phyloP scores from a whole-genome alignment of 306 rosid genomes.

The Lotus japonicus region DNA sequence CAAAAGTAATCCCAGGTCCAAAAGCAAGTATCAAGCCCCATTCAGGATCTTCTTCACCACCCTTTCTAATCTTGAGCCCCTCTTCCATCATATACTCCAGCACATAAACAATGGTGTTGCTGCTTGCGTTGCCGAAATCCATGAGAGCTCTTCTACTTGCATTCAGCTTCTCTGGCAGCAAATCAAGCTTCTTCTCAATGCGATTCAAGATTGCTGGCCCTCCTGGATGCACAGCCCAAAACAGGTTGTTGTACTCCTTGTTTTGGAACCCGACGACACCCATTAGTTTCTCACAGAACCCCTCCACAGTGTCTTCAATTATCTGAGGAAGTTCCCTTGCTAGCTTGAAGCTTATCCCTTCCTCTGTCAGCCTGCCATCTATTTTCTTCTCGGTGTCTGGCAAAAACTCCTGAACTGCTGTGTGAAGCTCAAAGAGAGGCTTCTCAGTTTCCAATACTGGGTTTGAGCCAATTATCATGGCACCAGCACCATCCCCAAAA shows the following conservation, averaged over 20 bases:
- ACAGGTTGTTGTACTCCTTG: constrained; percentile 55
- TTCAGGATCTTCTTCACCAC: constrained; percentile 34
- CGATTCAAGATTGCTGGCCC: constrained; percentile 89
- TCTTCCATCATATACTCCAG: constrained; percentile 84
- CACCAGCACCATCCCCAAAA: constrained; percentile 90
- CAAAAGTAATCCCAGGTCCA: constrained; percentile 91
- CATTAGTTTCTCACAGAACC: constrained; percentile 60
- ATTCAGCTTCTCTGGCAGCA: constrained; percentile 64
- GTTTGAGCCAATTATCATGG: constrained; percentile 72
- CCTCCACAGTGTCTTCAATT: constrained; percentile 72
- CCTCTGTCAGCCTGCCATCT: constrained; percentile 82
- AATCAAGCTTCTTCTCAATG: constrained; percentile 67
- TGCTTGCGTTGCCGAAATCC: constrained; percentile 91
- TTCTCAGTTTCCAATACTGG: constrained; percentile 40
- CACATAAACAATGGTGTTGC: constrained; percentile 81
- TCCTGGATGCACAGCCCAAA: constrained; percentile 94
- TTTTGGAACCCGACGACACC: constrained; percentile 34
- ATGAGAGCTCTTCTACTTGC: constrained; percentile 71
- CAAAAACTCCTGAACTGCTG: constrained; percentile 60
- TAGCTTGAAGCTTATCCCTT: constrained; percentile 78
- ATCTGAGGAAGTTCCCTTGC: constrained; percentile 85
- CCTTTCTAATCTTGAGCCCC: constrained; percentile 38
- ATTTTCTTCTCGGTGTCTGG: constrained; percentile 71
- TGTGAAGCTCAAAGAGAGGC: constrained; percentile 85
- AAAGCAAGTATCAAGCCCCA: constrained; percentile 92